A percentile compares a stretch with the other conserved stretches of the same genome.
Evolutionary conservation across 1,284 basidiomycete genomes (phyloP).

Genomic region (Anthracocystis panici-leucophaei): DNA sequence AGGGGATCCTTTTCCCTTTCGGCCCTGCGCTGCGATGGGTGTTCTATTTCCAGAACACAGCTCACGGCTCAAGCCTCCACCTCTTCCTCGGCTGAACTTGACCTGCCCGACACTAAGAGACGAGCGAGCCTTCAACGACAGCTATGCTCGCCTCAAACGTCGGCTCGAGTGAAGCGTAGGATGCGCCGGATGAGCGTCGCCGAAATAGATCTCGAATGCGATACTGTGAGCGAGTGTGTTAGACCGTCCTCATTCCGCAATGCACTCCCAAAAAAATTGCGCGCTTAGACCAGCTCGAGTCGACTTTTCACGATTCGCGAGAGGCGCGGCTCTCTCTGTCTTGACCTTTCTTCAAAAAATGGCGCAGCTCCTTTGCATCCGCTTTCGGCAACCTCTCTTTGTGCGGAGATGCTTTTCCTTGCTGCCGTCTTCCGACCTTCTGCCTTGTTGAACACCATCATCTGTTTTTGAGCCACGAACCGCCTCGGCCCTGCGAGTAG

Average conservation of each 20-base stretch:
- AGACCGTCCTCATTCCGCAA: neutral
- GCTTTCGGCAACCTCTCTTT: neutral
- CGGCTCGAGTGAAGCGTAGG: too few species aligned
- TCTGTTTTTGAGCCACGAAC: neutral
- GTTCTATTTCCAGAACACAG: too few species aligned
- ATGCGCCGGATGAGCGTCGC: too few species aligned
- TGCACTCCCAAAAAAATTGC: neutral
- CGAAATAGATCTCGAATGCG: too few species aligned
- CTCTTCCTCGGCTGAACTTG: too few species aligned
- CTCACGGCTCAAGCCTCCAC: too few species aligned
- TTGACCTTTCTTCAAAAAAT: slow-evolving; percentile 9
- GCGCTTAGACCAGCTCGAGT: slow-evolving; percentile 14
- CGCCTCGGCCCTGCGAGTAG: neutral
- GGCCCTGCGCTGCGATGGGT: too few species aligned
- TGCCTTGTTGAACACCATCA: neutral
- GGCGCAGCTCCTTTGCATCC: slow-evolving; percentile 5
- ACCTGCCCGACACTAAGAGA: too few species aligned
- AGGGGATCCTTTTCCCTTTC: neutral
- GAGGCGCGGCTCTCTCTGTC: neutral
- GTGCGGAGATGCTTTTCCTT: neutral
- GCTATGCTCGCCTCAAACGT: too few species aligned
- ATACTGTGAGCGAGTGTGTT: too few species aligned
- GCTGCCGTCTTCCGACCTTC: neutral
- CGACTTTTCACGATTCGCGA: neutral
- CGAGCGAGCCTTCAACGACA: too few species aligned